A percentile compares a stretch with the other conserved stretches of the same genome.
phyloP scores from a whole-genome alignment of 192 early-diverging fungal genomes.

The Entomortierella chlamydospora region DNA sequence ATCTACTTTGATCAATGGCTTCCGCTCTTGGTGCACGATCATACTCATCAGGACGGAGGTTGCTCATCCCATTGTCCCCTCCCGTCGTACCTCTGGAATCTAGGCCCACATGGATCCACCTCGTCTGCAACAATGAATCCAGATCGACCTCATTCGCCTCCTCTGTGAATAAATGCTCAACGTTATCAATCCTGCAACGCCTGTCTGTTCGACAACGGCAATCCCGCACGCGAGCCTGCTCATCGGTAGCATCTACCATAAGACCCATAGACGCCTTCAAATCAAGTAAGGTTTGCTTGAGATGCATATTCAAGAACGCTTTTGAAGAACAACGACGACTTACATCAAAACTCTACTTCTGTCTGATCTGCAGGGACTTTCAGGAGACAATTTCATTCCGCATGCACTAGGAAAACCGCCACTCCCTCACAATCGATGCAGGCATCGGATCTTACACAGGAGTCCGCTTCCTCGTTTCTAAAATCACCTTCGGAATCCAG shows the following conservation, averaged over 20 bases:
- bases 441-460: background rate
- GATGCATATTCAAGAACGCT: background rate
- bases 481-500: background rate
- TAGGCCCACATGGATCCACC: background rate
- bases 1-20: constrained; percentile 12
- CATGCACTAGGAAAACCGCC: background rate
- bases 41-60: constrained; percentile 14
- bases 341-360: background rate
- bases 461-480: background rate
- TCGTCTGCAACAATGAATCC: too few species aligned
- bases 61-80: background rate
- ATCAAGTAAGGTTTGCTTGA: constrained; percentile 4
- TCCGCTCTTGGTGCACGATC: constrained; percentile 23
- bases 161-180: background rate
- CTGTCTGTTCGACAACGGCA: background rate
- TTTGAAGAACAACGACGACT: background rate
- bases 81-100: background rate
- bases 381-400: constrained; percentile 1
- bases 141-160: background rate
- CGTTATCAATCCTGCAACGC: constrained; percentile 1
- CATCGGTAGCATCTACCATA: background rate
- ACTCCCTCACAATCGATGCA: background rate
- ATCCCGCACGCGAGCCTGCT: background rate
- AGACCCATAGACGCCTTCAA: background rate
- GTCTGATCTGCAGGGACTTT: background rate